Conservation (phyloP, 352 stramenopile genomes). For the Peronospora farinosa region DNA sequence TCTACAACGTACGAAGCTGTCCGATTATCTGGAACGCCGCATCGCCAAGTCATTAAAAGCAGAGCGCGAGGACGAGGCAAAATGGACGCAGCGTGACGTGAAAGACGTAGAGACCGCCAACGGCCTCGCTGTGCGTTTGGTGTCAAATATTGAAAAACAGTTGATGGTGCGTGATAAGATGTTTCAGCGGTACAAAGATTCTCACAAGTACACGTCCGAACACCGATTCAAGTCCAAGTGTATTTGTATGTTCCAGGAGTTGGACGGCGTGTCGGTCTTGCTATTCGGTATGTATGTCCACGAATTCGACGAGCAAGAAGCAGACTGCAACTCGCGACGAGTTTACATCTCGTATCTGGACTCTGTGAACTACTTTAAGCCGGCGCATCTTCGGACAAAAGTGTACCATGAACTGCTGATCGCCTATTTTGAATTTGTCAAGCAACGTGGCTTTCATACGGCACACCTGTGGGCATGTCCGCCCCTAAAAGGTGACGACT, state of each 20-base stretch:
- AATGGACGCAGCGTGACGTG: slow-evolving; percentile 71
- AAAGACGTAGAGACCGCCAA: slow-evolving; percentile 90
- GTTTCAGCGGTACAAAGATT: slow-evolving; percentile 91
- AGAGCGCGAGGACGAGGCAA: slow-evolving; percentile 82
- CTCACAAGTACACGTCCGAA: slow-evolving; percentile 83
- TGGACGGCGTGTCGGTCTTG: slow-evolving; percentile 98
- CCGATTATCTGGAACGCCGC: slow-evolving; percentile 90
- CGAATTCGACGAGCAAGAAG: slow-evolving; percentile 97
- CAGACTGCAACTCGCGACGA: slow-evolving; percentile 90
- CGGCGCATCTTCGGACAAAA: slow-evolving; percentile 93
- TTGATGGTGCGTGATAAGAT: slow-evolving; percentile 93
- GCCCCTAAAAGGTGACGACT: slow-evolving; percentile 98
- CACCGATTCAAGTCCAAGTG: slow-evolving; percentile 96
- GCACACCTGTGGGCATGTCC: slow-evolving; percentile 99
- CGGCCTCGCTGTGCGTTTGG: slow-evolving; percentile 89
- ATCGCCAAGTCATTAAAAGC: slow-evolving; percentile 86
- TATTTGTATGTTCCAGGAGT: slow-evolving; percentile 99
- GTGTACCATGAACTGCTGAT: slow-evolving; percentile 99
- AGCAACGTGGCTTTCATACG: slow-evolving; percentile 94
- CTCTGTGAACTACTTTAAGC: slow-evolving; percentile 98
- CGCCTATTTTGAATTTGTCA: slow-evolving; percentile 97
- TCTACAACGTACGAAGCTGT: slow-evolving; percentile 91
- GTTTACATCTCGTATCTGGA: slow-evolving; percentile 99
- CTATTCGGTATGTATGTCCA: slow-evolving; percentile 99
- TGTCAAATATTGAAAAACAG: slow-evolving; percentile 95